Evolutionary conservation across 1,284 basidiomycete genomes (phyloP).

Genomic region (Phaffia rhodozyma): DNA sequence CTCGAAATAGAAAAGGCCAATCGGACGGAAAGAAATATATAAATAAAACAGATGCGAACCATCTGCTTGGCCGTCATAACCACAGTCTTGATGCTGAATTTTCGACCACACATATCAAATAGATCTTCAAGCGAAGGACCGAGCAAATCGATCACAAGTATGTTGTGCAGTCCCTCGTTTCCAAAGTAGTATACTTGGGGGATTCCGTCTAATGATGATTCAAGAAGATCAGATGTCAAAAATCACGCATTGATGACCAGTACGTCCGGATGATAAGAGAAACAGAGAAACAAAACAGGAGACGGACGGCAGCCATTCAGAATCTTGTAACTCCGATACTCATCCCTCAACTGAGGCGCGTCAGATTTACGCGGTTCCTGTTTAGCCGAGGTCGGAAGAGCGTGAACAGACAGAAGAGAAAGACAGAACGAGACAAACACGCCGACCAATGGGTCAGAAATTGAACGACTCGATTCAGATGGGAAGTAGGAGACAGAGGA

Average conservation of each 20-base stretch:
- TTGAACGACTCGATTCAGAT: conserved; percentile 2
- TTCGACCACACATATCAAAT: conserved; percentile 91
- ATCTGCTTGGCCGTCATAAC: conserved; percentile 95
- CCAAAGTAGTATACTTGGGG: conserved; percentile 97
- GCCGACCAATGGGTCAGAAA: background rate
- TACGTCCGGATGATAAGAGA: conserved; percentile 8
- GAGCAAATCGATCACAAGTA: conserved; percentile 88
- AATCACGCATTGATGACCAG: background rate
- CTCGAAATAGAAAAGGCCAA: conserved; percentile 3
- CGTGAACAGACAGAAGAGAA: conserved; percentile 12
- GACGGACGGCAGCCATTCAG: conserved; percentile 77
- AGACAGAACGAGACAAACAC: background rate
- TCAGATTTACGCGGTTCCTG: conserved; percentile 93
- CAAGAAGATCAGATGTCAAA: conserved; percentile 12
- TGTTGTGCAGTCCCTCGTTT: conserved; percentile 93
- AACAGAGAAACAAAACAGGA: conserved; percentile 13
- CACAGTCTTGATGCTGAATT: conserved; percentile 89
- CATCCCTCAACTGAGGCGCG: conserved; percentile 88
- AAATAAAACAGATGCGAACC: conserved; percentile 42
- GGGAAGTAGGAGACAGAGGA: conserved; percentile 22
- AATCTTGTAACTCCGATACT: conserved; percentile 95
- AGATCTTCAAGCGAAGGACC: conserved; percentile 87
- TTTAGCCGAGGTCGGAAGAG: conserved; percentile 2
- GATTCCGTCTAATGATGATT: conserved; percentile 52
- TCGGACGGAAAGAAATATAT: background rate